Base-by-base conservation (phyloP, 2,329 filamentous ascomycete genomes). In the Clarireedia hainanense region DNA sequence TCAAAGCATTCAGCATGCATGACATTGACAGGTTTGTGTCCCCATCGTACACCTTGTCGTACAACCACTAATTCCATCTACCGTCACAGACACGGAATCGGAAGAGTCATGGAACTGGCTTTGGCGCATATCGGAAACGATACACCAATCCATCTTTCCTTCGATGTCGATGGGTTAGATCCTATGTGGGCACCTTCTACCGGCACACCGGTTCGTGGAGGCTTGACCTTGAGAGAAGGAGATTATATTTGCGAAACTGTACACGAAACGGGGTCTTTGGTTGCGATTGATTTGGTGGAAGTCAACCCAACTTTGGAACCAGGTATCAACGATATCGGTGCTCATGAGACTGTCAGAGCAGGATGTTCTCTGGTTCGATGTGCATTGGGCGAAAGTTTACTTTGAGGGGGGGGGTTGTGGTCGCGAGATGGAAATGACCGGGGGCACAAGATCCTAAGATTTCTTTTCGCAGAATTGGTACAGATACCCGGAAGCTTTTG, bases 1-100 rank as follows among this genome's bases (percentile, higher is more conserved):
- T 99, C 76, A 92, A 89, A 77, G 92, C 92, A 4, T 99, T 97
- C 69, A 92, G 87, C 75, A 99, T 99, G 94, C 94, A 96, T 70
- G 94, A 99, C 70, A 88, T 99, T 71, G 94, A 99, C 73, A 80
- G 83, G 87, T 90, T 76, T 66, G 80, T 69, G 23, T 26, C 39
- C 23, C 43, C 34, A 17, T 48, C 12, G 10, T 26, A 52, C 26
- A 14, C 37, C n/a, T 26, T 26, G 20, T 20, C 36, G 51, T 47
- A 40, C 23, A 26, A 5, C 23, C 23, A 40, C 34, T 49, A 49
- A 49, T 9, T 9, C 20, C 20, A 37, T 6, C 6, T 24, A 27
- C 15, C 34, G 14, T 27, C 12, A 91, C 12, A 91, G 89, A 53
- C 80, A 97, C 69, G 94, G 94, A 47, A 99, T 99, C 67, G 94